Evolutionary conservation across 2,329 filamentous ascomycete genomes (phyloP).

Genomic region (Emmonsia crescens): DNA sequence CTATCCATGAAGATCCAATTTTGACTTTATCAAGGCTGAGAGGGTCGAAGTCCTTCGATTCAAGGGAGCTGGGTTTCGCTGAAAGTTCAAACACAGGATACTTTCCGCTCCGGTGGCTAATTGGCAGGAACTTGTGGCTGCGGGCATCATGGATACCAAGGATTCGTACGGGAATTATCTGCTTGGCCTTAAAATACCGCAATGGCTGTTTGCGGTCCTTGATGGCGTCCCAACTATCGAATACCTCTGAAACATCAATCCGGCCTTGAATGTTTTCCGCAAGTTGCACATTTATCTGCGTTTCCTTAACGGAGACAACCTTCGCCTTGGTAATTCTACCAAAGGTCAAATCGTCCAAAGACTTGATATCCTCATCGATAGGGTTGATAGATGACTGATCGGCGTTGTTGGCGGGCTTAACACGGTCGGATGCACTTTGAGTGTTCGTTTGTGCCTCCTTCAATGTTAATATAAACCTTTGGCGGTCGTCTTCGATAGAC

Average conservation of each 20-base stretch:
- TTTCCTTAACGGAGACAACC: constrained; percentile 76
- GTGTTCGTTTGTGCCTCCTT: constrained; percentile 41
- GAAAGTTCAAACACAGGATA: constrained; percentile 77
- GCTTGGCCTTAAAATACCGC: constrained; percentile 58
- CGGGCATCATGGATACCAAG: constrained; percentile 82
- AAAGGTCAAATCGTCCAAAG: constrained; percentile 60
- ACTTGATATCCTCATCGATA: constrained; percentile 53
- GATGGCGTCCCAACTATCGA: constrained; percentile 81
- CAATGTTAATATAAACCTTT: constrained; percentile 58
- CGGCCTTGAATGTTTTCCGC: constrained; percentile 85
- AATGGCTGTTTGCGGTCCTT: constrained; percentile 70
- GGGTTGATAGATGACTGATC: constrained; percentile 40
- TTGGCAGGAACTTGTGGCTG: constrained; percentile 82
- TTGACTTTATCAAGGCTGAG: constrained; percentile 64
- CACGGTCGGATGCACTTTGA: constrained; percentile 33
- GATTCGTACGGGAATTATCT: constrained; percentile 62
- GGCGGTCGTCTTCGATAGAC: constrained; percentile 58
- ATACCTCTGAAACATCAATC: constrained; percentile 82
- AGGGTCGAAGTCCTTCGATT: constrained; percentile 46
- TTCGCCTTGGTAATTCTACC: constrained; percentile 66
- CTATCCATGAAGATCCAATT: constrained; percentile 60
- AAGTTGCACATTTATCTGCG: constrained; percentile 83
- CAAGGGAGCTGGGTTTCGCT: constrained; percentile 54
- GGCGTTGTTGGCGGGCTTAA: constrained; percentile 23
- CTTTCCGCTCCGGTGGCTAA: constrained; percentile 73